phyloP scores from a whole-genome alignment of 352 stramenopile species.

The Phytophthora europaea region DNA sequence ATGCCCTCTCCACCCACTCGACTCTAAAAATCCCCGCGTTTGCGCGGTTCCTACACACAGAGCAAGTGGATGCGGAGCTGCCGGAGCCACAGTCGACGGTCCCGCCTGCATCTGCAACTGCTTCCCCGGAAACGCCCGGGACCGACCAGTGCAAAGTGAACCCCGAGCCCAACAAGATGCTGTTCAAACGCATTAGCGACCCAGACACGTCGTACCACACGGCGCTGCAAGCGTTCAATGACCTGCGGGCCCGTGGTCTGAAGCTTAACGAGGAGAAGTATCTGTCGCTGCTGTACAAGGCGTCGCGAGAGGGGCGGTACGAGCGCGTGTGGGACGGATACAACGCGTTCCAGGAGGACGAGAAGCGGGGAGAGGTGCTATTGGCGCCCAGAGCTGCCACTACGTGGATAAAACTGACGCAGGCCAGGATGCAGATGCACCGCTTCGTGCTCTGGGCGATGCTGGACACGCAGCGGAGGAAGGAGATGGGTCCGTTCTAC shows the following conservation, averaged over 20 bases:
- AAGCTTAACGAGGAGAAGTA: constrained; percentile 54
- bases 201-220: constrained; percentile 28
- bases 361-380: constrained; percentile 38
- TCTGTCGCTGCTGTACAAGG: constrained; percentile 75
- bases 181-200: constrained; percentile 18
- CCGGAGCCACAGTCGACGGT: not conserved
- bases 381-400: constrained; percentile 26
- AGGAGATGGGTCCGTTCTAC: constrained; percentile 54
- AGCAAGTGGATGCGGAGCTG: constrained; percentile 6
- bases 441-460: constrained; percentile 76
- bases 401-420: constrained; percentile 54
- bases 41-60: constrained; percentile 20
- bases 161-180: not conserved
- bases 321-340: constrained; percentile 50
- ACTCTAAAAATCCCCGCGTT: not conserved
- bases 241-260: constrained; percentile 18
- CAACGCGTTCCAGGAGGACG: constrained; percentile 47
- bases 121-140: not conserved
- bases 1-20: not conserved
- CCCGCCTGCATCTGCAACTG: not conserved
- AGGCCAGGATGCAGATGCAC: constrained; percentile 64
- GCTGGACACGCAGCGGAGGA: constrained; percentile 42
- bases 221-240: constrained; percentile 50
- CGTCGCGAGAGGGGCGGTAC: constrained; percentile 46
- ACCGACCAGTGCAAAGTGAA: not conserved